A percentile compares a stretch with the other conserved stretches of the same genome.
phyloP scores from a whole-genome alignment of 192 early-diverging fungal genomes.

The Backusella macrospora region DNA sequence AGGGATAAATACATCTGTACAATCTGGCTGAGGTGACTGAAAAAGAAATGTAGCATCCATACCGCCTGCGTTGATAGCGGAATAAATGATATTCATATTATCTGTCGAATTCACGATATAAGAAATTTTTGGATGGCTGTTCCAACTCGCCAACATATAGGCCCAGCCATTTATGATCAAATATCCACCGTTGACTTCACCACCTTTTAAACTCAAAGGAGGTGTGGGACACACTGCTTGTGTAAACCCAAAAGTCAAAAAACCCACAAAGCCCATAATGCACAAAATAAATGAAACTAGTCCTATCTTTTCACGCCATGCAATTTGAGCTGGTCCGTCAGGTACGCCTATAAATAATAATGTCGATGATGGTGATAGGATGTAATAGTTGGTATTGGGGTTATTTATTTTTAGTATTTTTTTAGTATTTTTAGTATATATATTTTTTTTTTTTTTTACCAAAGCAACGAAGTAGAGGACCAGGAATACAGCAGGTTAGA shows the following conservation, averaged over 20 bases:
- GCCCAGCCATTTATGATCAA: slow-evolving; percentile 65
- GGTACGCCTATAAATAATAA: background rate
- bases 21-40: slow-evolving; percentile 42
- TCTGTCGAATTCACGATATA: slow-evolving; percentile 23
- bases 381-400: too few relatives aligned
- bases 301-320: slow-evolving; percentile 92
- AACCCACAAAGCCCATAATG: slow-evolving; percentile 73
- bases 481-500: slow-evolving; percentile 48
- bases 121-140: slow-evolving; percentile 24
- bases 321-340: slow-evolving; percentile 63
- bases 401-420: background rate
- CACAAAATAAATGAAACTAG: slow-evolving; percentile 79
- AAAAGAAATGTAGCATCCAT: slow-evolving; percentile 76
- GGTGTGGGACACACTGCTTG: slow-evolving; percentile 60
- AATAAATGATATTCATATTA: slow-evolving; percentile 52
- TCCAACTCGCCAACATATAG: slow-evolving; percentile 56
- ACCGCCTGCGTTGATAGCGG: slow-evolving; percentile 58
- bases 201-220: slow-evolving; percentile 40
- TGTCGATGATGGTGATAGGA: too few relatives aligned
- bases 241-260: slow-evolving; percentile 85
- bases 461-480: slow-evolving; percentile 36
- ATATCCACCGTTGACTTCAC: slow-evolving; percentile 40
- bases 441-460: slow-evolving; percentile 34
- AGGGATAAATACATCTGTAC: slow-evolving; percentile 22
- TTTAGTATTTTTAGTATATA: background rate